Evolutionary conservation across 306 rosid species (phyloP), one percentile per base, ranked within the genome.

Genomic region (Vicia sativa): DNA sequence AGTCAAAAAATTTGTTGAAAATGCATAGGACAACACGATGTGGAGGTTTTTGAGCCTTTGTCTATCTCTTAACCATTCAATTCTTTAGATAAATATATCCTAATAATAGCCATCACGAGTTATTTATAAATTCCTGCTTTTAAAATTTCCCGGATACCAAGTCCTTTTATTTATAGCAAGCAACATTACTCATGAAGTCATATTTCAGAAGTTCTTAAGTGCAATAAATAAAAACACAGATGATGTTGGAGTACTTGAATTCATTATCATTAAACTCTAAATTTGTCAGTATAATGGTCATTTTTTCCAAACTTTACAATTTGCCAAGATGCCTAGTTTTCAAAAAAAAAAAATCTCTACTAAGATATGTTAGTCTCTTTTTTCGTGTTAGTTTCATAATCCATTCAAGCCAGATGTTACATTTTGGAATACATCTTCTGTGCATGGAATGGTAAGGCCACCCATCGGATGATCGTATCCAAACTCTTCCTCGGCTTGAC

Each of bases 211-310:
- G n/a, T 13, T 41, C 44, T 18, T 13, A 55, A 55, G 37, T 55
- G 61, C 38, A 55, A 55, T 55, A 25, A 54, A 25, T 38, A 55
- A 55, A 58, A 45, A 57, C 39, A 56, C 3, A 65, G 9, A 4
- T 54, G 9, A 9, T 6, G 14, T 28, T 65, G 37, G 46, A 58
- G n/a, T 67, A 19, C 7, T 65, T 25, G 57, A 31, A 9, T 34
- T 15, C 44, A 34, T 58, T 31, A 2, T 21, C 18, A 65, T 7
- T 44, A 9, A 9, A n/a, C 1, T 11, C 7, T 53, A 5, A 25
- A 10, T 5, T 12, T 12, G 37, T 26, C 9, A 12, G 26, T 54
- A 18, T 54, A 26, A 49, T 49, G 10, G 18, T 6, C 38, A n/a
- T 12, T 26, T 54, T 13, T 25, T 54, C 3, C 2, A 13, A 41